These are phyloP conservation scores for Terana coerulea DNA, from an alignment of 768 basidiomycete genomes.

Conservation along the genomic window DNA sequence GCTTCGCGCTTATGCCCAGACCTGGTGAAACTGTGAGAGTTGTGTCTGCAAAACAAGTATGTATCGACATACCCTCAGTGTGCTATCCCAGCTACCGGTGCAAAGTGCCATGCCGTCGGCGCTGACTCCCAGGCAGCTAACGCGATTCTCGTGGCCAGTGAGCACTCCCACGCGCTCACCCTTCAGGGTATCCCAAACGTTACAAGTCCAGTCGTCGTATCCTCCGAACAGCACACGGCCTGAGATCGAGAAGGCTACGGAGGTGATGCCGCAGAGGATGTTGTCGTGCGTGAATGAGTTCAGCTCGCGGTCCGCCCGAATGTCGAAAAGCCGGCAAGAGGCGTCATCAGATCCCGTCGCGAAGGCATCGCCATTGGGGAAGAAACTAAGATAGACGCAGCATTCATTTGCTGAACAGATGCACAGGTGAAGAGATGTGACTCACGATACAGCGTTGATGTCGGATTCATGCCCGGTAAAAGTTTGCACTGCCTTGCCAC, in stretches of 20 bases:
- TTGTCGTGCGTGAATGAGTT: conserved; percentile 98
- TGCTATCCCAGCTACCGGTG: conserved; percentile 98
- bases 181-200: conserved; percentile 99
- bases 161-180: conserved; percentile 97
- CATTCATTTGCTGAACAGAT: conserved; percentile 3
- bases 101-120: conserved; percentile 98
- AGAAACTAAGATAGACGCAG: conserved; percentile 60
- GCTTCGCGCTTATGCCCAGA: conserved; percentile 68
- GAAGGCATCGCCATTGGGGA: conserved; percentile 99
- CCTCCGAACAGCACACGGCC: conserved; percentile 97
- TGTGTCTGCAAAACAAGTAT: background rate
- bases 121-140: conserved; percentile 94
- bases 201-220: conserved; percentile 99
- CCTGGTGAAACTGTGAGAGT: conserved; percentile 48
- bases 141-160: conserved; percentile 97
- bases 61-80: conserved; percentile 72
- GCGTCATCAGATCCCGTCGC: conserved; percentile 99
- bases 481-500: conserved; percentile 95
- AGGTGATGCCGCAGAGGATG: conserved; percentile 97
- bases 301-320: conserved; percentile 94
- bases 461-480: conserved; percentile 99
- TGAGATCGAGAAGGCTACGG: conserved; percentile 97
- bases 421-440: conserved; percentile 22
- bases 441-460: conserved; percentile 98
- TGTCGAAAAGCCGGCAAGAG: conserved; percentile 96